Base-by-base conservation (phyloP, 306 rosid genomes). In the Quercus dentata region DNA sequence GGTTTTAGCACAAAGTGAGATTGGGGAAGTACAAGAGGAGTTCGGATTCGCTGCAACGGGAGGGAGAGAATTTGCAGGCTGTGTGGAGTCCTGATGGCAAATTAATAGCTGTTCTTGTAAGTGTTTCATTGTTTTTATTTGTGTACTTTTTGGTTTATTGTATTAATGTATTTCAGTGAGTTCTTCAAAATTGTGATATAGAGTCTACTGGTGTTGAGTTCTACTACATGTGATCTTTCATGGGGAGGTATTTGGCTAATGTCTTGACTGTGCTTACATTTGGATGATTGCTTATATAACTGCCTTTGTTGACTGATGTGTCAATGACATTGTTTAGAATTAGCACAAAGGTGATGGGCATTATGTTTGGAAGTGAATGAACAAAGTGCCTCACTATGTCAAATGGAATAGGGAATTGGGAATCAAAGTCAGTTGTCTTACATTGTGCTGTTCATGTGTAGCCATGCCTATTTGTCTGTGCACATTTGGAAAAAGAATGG, bases 81-180 rank as follows among this genome's bases (percentile, higher is more conserved):
- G 94, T 88, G 81, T 92, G 98, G 99, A 95, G 99, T 78, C 97
- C 97, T 63, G 99, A 95, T 86, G 78, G 91, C 74, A 92, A 95
- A 85, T 79, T 95, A 80, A 88, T 95, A 4, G 97, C 97, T 63
- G 79, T 95, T 82, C 87, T 92, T 80, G 99, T 95, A 87, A 90
- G 94, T 81, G 12, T 65, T 77, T 19, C 52, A 20, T 56, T 72
- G 31, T 67, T 78, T 74, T 2, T 8, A 27, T 3, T 3, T 18
- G 46, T 30, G 35, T 56, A 18, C 8, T 12, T 64, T 18, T 30
- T 19, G 20, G 44, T 75, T 67, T 55, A 20, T 75, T 59, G 57
- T 44, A 14, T 25, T 27, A 8, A 62, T 51, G 12, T 71, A 5
- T 68, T 17, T 19, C 19, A 67, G 11, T 4, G 52, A 35, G 54